These are phyloP conservation scores for Myxozyma melibiosi DNA, from an alignment of 805 yeast genomes.

Conservation along the genomic window DNA sequence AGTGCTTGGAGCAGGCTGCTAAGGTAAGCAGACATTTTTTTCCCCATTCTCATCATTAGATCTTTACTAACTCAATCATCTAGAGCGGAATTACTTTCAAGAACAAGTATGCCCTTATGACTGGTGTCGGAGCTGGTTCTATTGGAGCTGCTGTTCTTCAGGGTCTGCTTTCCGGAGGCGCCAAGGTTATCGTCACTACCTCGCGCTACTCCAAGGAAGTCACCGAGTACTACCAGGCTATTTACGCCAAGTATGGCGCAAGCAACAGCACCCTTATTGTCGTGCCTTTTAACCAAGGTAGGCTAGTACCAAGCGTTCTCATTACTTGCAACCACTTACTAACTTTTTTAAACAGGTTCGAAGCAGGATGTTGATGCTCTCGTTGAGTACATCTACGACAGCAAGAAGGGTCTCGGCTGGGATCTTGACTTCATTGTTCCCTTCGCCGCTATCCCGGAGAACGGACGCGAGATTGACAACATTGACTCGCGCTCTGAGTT, in stretches of 20 bases:
- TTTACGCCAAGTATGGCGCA: constrained; percentile 92
- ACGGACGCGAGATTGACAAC: constrained; percentile 91
- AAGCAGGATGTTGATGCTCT: constrained; percentile 88
- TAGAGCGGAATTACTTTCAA: constrained; percentile 80
- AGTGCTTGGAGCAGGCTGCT: constrained; percentile 91
- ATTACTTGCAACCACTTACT: neutral
- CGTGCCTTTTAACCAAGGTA: constrained; percentile 91
- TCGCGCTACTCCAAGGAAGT: constrained; percentile 92
- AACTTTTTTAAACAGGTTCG: constrained; percentile 56
- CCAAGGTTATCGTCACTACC: constrained; percentile 94
- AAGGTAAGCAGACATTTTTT: constrained; percentile 46
- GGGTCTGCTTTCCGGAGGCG: constrained; percentile 97
- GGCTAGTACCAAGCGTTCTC: neutral
- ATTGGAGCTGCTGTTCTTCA: constrained; percentile 96
- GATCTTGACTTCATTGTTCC: constrained; percentile 95
- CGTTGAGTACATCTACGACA: constrained; percentile 81
- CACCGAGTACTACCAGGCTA: constrained; percentile 91
- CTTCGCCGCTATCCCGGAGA: constrained; percentile 98
- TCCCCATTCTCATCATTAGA: no score
- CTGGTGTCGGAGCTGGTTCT: constrained; percentile 99
- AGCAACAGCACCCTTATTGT: constrained; percentile 89
- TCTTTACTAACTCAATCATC: neutral
- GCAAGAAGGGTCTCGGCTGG: constrained; percentile 92
- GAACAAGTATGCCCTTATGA: constrained; percentile 84
- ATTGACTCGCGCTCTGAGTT: constrained; percentile 95